Base-by-base conservation (phyloP, 164 flowering plant species). In the Tinospora cordifolia region DNA sequence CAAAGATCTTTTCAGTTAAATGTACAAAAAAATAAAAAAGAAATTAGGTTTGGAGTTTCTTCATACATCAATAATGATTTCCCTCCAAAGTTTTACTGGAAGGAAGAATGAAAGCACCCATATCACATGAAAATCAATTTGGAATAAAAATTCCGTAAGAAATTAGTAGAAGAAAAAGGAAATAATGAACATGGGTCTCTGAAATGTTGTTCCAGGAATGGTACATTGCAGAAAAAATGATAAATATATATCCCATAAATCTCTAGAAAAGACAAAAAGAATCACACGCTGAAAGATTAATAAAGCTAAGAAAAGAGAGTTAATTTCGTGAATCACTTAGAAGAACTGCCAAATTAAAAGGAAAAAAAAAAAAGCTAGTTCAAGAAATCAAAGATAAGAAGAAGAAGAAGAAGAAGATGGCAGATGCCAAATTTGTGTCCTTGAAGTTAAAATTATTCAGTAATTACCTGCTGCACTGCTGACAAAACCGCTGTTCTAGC, bases 391-490 rank as follows among this genome's bases (percentile, higher is more conserved):
- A 40, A 14, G 38, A 22, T 5, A 21, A 67, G 27, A 36, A 57
- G 34, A 62, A n/a, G 1, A 10, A 21, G 62, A 34, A 25, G 10
- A 12, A 24, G 24, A 14, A 25, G 47, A 34, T 9, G 39, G 22
- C 12, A 67, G 3, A 13, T 38, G 64, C 11, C 25, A 2, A 36
- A 40, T 27, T 40, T 34, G 49, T n/a, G n/a, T n/a, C n/a, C 15
- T 27, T 47, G 30, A 51, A 15, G 27, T 22, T 30, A 30, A 30
- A 30, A 1, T 30, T 2, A 30, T 30, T 30, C 4, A 30, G 4
- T 30, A 30, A 30, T 68, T 70, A 78, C 80, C 80, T 74, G 77
- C 80, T 78, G 49, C 80, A 77, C 71, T 77, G 80, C 68, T 77
- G 80, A n/a, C 80, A 77, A 41, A 77, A 77, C 5, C 80, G 54